Evolutionary conservation across 2,329 filamentous ascomycete species (phyloP), one percentile per base, ranked within the genome.

Genomic region (Lecanosticta acicola): DNA sequence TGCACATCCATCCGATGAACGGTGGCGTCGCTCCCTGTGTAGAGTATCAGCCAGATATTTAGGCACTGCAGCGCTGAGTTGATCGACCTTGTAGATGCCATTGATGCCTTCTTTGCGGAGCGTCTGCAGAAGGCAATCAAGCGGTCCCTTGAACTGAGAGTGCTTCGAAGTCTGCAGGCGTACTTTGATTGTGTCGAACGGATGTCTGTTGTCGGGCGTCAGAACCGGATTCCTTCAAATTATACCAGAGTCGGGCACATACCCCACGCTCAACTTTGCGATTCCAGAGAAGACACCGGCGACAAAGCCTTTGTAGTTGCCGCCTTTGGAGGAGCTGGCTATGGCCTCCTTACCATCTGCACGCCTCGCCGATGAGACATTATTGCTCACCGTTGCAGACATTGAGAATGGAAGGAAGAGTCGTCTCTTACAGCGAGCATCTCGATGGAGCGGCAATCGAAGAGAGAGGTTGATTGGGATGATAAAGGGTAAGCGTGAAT

Each of bases 1-100:
- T 97, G 62, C 94, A 87, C 85, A 97, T 95, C 93, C 93, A 97
- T 59, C 93, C 93, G 41, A 96, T 81, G 39, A 97, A 74, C 42
- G 93, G 93, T 45, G 91, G 91, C 20, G 86, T 87, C 13, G 54
- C 54, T 8, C 54, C 54, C 46, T 50, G 33, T 11, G 17, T 9
- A n/a, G n/a, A 16, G 29, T 36, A 19, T 3, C 32, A 4, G 18
- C 8, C 17, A 8, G 36, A 19, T 19, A 3, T 11, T 37, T 19
- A 3, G 17, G 5, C 10, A 17, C 18, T 17, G 5, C 11, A 17
- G 16, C 17, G 18, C 16, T 16, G 21, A 16, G 24, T 46, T 16
- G 57, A 58, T 9, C 89, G 89, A 59, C 91, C 90, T 71, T 98
- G 77, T 97, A 98, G 34, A 98, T 74, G 2, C 88, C 93, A 41